These are phyloP conservation scores for Sphaerostilbella broomeana DNA, from an alignment of 2,329 filamentous ascomycete genomes.

Conservation along the genomic window DNA sequence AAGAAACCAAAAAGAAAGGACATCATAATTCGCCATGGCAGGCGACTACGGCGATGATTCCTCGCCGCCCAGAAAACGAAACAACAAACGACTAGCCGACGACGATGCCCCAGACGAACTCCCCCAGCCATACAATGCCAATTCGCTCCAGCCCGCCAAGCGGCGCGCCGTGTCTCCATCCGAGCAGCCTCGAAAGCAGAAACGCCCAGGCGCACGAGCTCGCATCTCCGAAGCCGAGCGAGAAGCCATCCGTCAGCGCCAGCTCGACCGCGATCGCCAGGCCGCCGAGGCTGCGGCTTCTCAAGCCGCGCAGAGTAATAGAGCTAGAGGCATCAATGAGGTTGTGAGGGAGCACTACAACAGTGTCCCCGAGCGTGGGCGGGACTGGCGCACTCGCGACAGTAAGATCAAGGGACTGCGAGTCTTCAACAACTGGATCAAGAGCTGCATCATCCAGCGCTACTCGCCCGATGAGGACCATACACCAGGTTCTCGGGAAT, in stretches of 20 bases:
- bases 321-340: constrained; percentile 59
- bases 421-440: constrained; percentile 98
- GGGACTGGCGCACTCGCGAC: constrained; percentile 90
- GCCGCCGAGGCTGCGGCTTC: constrained; percentile 31
- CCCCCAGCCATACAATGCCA: constrained; percentile 55
- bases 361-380: constrained; percentile 82
- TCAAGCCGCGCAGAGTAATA: constrained; percentile 30
- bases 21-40: constrained; percentile 8
- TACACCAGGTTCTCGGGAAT: constrained; percentile 51
- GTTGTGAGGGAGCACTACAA: constrained; percentile 95
- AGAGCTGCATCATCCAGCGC: constrained; percentile 94
- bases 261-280: constrained; percentile 50
- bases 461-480: constrained; percentile 79
- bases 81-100: constrained; percentile 28
- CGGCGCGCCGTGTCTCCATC: constrained; percentile 51
- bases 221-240: constrained; percentile 62
- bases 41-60: constrained; percentile 11
- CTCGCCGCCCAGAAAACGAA: constrained; percentile 12
- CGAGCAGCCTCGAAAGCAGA: constrained; percentile 55
- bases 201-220: constrained; percentile 60
- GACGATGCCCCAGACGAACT: constrained; percentile 38
- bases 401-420: constrained; percentile 92
- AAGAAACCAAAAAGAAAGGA: not conserved
- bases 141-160: constrained; percentile 51
- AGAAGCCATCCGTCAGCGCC: constrained; percentile 58